Percentiles rank a stretch among this genome's conserved stretches.
Evolutionary conservation across 2,329 filamentous ascomycete genomes (phyloP).

Genomic region (Cryphonectria carpinicola): DNA sequence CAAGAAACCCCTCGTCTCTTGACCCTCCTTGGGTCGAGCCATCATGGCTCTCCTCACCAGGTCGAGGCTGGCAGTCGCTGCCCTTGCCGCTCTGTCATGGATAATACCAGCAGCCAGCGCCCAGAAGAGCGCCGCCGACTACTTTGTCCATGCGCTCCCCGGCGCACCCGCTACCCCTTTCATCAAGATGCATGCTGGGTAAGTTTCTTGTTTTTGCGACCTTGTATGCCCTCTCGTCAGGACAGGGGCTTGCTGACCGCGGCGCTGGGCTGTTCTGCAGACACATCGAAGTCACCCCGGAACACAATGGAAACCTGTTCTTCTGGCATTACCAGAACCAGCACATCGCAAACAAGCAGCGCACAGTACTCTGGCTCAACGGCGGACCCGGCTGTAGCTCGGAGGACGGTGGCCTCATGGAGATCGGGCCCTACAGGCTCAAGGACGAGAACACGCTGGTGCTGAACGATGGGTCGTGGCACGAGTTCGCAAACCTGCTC

Average conservation of each 20-base stretch:
- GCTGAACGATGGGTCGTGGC: slow-evolving; percentile 95
- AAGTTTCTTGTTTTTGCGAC: slow-evolving; percentile 44
- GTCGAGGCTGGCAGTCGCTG: slow-evolving; percentile 34
- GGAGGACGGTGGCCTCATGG: slow-evolving; percentile 95
- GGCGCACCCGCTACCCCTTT: slow-evolving; percentile 79
- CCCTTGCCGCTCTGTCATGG: slow-evolving; percentile 48
- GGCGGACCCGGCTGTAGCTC: slow-evolving; percentile 97
- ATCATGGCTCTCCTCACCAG: slow-evolving; percentile 34
- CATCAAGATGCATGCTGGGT: slow-evolving; percentile 99
- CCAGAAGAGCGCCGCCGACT: slow-evolving; percentile 72
- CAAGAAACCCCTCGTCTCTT: slow-evolving; percentile 6
- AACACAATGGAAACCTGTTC: slow-evolving; percentile 91
- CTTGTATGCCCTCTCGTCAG: background rate
- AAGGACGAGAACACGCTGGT: slow-evolving; percentile 72
- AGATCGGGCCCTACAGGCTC: slow-evolving; percentile 90
- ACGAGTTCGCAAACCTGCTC: slow-evolving; percentile 94
- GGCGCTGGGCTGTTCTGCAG: slow-evolving; percentile 47
- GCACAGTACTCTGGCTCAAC: slow-evolving; percentile 96
- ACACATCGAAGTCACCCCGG: slow-evolving; percentile 86
- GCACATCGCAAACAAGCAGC: slow-evolving; percentile 88
- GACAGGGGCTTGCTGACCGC: slow-evolving; percentile 1
- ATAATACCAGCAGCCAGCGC: slow-evolving; percentile 38
- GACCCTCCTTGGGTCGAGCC: slow-evolving; percentile 26
- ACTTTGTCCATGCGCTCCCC: slow-evolving; percentile 84
- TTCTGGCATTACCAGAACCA: slow-evolving; percentile 98